Evolutionary conservation across 306 rosid genomes (phyloP).

Genomic region (Trichosanthes cucumerina): DNA sequence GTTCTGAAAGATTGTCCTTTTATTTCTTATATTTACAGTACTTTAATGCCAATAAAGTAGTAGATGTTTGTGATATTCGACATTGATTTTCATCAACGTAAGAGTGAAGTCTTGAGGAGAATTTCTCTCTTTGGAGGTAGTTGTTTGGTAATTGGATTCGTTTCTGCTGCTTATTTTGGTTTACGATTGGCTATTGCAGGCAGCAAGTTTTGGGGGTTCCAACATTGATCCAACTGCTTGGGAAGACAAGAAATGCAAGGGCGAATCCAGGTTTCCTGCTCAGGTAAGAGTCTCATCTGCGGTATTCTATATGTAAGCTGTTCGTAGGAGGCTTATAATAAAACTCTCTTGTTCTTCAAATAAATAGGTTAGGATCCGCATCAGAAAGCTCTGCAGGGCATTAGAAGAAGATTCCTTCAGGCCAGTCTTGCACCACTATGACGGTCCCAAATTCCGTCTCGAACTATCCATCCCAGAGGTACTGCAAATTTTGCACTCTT

Average conservation of each 20-base stretch:
- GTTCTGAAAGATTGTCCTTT: neutral
- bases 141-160: neutral
- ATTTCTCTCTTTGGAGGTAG: neutral
- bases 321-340: constrained; percentile 4
- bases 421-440: constrained; percentile 97
- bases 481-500: neutral
- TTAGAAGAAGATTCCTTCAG: constrained; percentile 97
- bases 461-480: constrained; percentile 99
- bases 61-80: neutral
- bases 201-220: constrained; percentile 95
- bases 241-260: constrained; percentile 99
- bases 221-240: constrained; percentile 99
- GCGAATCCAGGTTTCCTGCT: constrained; percentile 97
- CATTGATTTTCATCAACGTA: neutral
- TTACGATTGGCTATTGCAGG: constrained; percentile 38
- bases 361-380: constrained; percentile 62
- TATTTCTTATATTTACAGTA: neutral
- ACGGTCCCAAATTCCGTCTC: constrained; percentile 98
- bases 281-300: constrained; percentile 51
- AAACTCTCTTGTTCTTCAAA: neutral
- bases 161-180: neutral
- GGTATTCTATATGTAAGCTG: neutral
- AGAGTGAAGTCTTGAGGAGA: neutral
- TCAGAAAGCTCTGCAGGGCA: constrained; percentile 82
- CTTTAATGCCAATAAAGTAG: neutral